Percentiles rank a stretch among this genome's conserved stretches.
Conservation (phyloP, 1,139 yeast genomes). For the Saccharomyces hybrid region DNA sequence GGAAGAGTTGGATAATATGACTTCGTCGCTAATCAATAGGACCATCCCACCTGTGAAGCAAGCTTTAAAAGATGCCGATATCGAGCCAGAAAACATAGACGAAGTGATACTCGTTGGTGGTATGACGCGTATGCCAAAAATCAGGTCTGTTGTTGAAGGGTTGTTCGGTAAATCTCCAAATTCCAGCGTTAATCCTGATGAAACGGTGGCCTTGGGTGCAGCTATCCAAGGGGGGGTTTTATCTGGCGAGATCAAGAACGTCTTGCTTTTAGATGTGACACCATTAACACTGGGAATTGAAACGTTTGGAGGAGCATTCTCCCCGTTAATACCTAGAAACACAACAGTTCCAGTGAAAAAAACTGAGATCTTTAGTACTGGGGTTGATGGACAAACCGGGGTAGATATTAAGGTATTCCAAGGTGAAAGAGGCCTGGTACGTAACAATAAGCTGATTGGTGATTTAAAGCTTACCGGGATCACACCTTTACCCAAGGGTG, state of each 20-base stretch:
- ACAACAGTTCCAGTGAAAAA: conserved; percentile 68
- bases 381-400: conserved; percentile 79
- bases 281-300: conserved; percentile 76
- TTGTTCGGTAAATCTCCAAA: conserved; percentile 55
- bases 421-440: conserved; percentile 69
- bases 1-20: conserved; percentile 55
- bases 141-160: conserved; percentile 49
- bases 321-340: conserved; percentile 69
- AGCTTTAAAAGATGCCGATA: conserved; percentile 64
- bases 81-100: conserved; percentile 55
- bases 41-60: conserved; percentile 61
- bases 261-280: conserved; percentile 68
- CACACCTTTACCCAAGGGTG: conserved; percentile 67
- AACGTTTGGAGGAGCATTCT: conserved; percentile 73
- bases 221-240: conserved; percentile 77
- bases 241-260: conserved; percentile 63
- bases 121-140: conserved; percentile 79
- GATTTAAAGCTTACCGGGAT: conserved; percentile 61
- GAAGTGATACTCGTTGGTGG: conserved; percentile 74
- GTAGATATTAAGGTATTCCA: conserved; percentile 72
- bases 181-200: conserved; percentile 70
- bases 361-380: conserved; percentile 69
- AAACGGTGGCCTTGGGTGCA: conserved; percentile 79
- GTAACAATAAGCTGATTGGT: conserved; percentile 67
- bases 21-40: conserved; percentile 50